Conservation (phyloP, 495 filamentous ascomycete species). For the Penicillium diatomitis region DNA sequence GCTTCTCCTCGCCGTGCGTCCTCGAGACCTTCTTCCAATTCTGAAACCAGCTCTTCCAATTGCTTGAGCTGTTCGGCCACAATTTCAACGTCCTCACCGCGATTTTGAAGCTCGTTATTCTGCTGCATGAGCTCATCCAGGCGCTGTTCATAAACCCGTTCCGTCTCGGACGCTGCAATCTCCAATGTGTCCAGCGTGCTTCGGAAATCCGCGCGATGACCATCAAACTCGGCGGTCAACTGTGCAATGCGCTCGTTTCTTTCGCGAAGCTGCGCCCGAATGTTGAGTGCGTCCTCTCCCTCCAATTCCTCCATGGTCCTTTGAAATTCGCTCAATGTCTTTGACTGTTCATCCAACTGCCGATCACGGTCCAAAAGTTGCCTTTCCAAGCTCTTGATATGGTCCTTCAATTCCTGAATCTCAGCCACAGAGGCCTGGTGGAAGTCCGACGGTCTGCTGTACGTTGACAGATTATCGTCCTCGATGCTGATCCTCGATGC, state of each 20-base stretch:
- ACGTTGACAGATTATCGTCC: slow-evolving; percentile 25
- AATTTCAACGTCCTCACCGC: slow-evolving; percentile 80
- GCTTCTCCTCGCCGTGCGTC: slow-evolving; percentile 95
- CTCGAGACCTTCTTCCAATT: slow-evolving; percentile 93
- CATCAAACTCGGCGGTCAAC: slow-evolving; percentile 90
- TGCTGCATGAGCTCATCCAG: slow-evolving; percentile 85
- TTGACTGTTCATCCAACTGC: slow-evolving; percentile 79
- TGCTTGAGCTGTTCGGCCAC: slow-evolving; percentile 89
- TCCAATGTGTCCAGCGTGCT: slow-evolving; percentile 96
- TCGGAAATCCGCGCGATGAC: slow-evolving; percentile 89
- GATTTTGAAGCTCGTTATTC: slow-evolving; percentile 68
- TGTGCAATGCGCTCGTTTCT: slow-evolving; percentile 94
- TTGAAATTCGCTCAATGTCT: slow-evolving; percentile 58
- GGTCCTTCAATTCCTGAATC: slow-evolving; percentile 47
- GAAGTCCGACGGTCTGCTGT: slow-evolving; percentile 35
- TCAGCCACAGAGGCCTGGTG: slow-evolving; percentile 35
- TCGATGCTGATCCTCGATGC: slow-evolving; percentile 34
- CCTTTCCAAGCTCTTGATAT: slow-evolving; percentile 51
- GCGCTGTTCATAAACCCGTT: slow-evolving; percentile 91
- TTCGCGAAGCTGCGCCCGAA: slow-evolving; percentile 77
- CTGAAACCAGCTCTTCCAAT: slow-evolving; percentile 89
- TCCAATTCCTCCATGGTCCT: slow-evolving; percentile 51
- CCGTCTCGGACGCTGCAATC: slow-evolving; percentile 91
- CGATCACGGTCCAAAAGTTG: slow-evolving; percentile 77
- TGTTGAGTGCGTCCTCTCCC: slow-evolving; percentile 63